These are phyloP conservation scores for Conticribra weissflogii DNA, from an alignment of 108 stramenopile genomes.

Conservation along the genomic window DNA sequence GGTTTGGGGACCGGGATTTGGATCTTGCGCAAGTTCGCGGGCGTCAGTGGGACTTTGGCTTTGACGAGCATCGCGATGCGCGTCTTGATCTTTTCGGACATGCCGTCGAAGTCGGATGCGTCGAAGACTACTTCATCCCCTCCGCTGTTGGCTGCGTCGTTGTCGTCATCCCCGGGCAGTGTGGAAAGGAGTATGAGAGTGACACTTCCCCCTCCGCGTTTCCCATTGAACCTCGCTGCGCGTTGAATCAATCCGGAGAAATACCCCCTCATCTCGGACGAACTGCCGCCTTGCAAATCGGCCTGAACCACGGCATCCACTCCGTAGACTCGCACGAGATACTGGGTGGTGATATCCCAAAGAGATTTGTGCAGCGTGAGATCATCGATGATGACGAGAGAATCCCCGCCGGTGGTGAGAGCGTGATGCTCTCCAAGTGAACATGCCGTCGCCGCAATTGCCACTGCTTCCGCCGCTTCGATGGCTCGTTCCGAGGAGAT, in stretches of 20 bases:
- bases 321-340: constrained; percentile 79
- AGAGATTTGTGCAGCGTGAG: constrained; percentile 81
- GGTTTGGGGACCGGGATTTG: constrained; percentile 77
- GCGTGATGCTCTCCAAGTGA: constrained; percentile 80
- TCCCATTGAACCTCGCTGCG: constrained; percentile 80
- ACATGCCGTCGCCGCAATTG: constrained; percentile 78
- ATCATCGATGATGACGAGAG: constrained; percentile 82
- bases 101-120: constrained; percentile 69
- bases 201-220: constrained; percentile 79
- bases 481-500: constrained; percentile 22
- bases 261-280: constrained; percentile 86
- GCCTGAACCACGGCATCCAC: constrained; percentile 81
- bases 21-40: constrained; percentile 79
- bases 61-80: constrained; percentile 69
- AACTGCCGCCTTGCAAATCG: constrained; percentile 81
- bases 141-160: constrained; percentile 24
- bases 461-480: constrained; percentile 55
- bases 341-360: constrained; percentile 85
- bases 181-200: constrained; percentile 73
- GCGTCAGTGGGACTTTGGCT: constrained; percentile 80
- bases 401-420: constrained; percentile 64
- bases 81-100: constrained; percentile 62
- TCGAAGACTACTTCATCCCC: constrained; percentile 47
- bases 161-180: constrained; percentile 49
- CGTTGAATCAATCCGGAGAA: constrained; percentile 87